Evolutionary conservation across 768 basidiomycete genomes (phyloP).

Genomic region (Auricularia cornea): DNA sequence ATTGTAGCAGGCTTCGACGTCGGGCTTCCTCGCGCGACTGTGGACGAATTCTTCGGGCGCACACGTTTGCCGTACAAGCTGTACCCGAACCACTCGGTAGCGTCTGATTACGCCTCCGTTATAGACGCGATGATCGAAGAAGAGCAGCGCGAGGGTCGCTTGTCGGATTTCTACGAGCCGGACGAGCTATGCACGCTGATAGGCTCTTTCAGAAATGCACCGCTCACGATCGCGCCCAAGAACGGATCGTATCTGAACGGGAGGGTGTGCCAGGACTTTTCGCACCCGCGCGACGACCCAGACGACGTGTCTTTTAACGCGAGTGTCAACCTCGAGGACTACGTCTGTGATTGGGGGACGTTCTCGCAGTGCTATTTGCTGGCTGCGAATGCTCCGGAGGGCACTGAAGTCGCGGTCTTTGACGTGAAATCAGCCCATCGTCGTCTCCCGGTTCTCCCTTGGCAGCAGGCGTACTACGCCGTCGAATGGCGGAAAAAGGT

Average conservation of each 20-base stretch:
- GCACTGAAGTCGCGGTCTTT: background rate
- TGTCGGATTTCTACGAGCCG: constrained; percentile 4
- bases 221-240: background rate
- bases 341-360: background rate
- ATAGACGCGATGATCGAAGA: background rate
- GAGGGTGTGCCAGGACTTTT: background rate
- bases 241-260: background rate
- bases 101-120: background rate
- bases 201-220: background rate
- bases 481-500: background rate
- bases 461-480: background rate
- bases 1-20: too few species aligned
- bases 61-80: background rate
- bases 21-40: too few species aligned
- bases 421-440: background rate
- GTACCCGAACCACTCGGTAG: background rate
- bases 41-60: too few species aligned
- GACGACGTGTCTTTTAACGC: background rate
- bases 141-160: background rate
- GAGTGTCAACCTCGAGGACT: background rate
- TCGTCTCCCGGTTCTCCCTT: background rate
- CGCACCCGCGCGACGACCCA: background rate
- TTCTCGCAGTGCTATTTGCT: background rate
- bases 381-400: background rate
- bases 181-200: background rate